phyloP scores from a whole-genome alignment of 495 filamentous ascomycete genomes.

The Melanomma pulvis-pyrius region DNA sequence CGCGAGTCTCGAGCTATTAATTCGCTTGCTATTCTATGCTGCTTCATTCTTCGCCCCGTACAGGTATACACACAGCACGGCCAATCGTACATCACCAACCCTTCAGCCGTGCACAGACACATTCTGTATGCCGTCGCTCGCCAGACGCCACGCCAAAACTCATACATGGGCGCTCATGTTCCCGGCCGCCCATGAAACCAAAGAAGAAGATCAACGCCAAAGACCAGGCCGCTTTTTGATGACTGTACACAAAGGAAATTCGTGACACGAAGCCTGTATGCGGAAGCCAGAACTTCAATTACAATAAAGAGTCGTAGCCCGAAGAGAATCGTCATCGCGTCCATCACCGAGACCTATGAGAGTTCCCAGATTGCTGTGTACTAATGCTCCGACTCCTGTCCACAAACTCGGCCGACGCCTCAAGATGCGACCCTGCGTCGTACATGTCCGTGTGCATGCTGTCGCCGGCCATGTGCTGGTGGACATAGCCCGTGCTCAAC shows the following conservation, averaged over 20 bases:
- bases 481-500: constrained; percentile 72
- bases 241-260: constrained; percentile 5
- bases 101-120: neutral
- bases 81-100: neutral
- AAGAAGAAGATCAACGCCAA: constrained; percentile 3
- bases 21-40: neutral
- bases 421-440: constrained; percentile 29
- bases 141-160: neutral
- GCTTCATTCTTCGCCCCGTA: neutral
- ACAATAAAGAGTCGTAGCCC: constrained; percentile 1
- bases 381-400: constrained; percentile 33
- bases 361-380: constrained; percentile 4
- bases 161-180: neutral
- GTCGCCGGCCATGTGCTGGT: constrained; percentile 64
- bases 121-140: neutral
- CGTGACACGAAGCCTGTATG: constrained; percentile 3
- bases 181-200: neutral
- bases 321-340: neutral
- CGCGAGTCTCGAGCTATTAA: neutral
- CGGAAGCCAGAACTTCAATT: constrained; percentile 9
- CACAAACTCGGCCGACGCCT: constrained; percentile 40
- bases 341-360: neutral
- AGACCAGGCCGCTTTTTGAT: constrained; percentile 5
- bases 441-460: constrained; percentile 50
- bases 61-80: too few species aligned